Evolutionary conservation across 1,284 basidiomycete species (phyloP).

Genomic region (Apiotrichum brassicae): DNA sequence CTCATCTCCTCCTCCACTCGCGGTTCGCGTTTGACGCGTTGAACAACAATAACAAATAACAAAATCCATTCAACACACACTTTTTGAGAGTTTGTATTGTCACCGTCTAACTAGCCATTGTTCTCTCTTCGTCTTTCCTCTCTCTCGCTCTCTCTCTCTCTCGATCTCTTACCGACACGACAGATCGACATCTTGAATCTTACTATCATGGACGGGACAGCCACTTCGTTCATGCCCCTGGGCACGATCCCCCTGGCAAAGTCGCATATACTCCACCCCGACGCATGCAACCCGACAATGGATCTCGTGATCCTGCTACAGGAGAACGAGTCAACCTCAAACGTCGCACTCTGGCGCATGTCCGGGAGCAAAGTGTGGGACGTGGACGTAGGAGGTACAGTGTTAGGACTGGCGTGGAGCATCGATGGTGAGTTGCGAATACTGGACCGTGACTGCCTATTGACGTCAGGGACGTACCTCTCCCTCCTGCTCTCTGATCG

Average conservation of each 20-base stretch:
- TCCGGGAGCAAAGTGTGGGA: constrained; percentile 41
- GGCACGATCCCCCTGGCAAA: constrained; percentile 21
- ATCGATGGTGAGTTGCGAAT: constrained; percentile 27
- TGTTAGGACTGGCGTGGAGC: constrained; percentile 39
- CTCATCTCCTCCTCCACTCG: no score
- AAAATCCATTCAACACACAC: no score
- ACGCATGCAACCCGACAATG: constrained; percentile 41
- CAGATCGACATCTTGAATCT: no score
- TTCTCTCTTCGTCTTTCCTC: no score
- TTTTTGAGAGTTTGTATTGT: no score
- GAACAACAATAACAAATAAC: no score
- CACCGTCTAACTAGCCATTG: no score
- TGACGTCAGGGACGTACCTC: constrained; percentile 28
- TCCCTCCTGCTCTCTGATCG: constrained; percentile 29
- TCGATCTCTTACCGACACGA: no score
- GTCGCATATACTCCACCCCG: constrained; percentile 30
- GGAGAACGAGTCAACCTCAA: constrained; percentile 2
- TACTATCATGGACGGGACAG: no score
- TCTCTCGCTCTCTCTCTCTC: no score
- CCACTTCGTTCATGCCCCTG: constrained; percentile 35
- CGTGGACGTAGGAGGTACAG: constrained; percentile 21
- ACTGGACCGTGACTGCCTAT: background rate
- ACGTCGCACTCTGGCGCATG: constrained; percentile 32
- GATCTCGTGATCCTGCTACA: constrained; percentile 35
- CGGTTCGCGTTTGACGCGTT: no score